Base-by-base conservation (phyloP, 441 rosid species). In the Aquilaria agallochum region DNA sequence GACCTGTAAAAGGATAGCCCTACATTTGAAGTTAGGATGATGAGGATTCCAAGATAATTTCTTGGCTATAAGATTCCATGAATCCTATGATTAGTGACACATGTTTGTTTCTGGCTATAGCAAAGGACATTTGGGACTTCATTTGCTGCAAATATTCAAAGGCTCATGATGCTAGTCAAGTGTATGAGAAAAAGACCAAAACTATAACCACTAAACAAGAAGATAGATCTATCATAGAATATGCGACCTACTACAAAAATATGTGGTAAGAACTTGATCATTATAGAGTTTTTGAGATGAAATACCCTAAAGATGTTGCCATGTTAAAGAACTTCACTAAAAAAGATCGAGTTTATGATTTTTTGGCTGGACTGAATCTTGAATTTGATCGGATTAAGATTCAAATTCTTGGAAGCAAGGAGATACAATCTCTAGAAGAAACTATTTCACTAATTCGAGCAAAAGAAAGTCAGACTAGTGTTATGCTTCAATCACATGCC, bases 331-430 rank as follows among this genome's bases (percentile, higher is more conserved):
- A 57, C 2, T 57, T 57, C 10, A 57, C n/a, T 40, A 47, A 57
- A n/a, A 57, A 15, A 20, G 31, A 57, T 8, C 11, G 50, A 10
- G 13, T 57, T 1, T 57, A 57, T 40, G 60, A 40, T 40, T 57
- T 57, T 10, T 15, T 57, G 32, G n/a, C 11, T 14, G 13, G 60
- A 5, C 10, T 44, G 3, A 44, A 58, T 27, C 15, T 2, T 20
- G 60, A 56, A 15, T 58, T 45, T 58, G 52, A 58, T 58, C 52
- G 20, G 6, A 52, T 45, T 10, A 46, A 9, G 55, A 52, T 15
- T 27, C 55, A 52, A 7, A 52, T 52, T 27, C 30, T 4, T 5
- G 51, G 9, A 11, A 48, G 7, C 6, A 36, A 3, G 42, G 7
- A 36, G 42, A 20, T 36, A 5, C 42, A 5, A 4, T 36, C 6